phyloP scores from a whole-genome alignment of 106 monocot species.

The Alisma plantagoaquatica region DNA sequence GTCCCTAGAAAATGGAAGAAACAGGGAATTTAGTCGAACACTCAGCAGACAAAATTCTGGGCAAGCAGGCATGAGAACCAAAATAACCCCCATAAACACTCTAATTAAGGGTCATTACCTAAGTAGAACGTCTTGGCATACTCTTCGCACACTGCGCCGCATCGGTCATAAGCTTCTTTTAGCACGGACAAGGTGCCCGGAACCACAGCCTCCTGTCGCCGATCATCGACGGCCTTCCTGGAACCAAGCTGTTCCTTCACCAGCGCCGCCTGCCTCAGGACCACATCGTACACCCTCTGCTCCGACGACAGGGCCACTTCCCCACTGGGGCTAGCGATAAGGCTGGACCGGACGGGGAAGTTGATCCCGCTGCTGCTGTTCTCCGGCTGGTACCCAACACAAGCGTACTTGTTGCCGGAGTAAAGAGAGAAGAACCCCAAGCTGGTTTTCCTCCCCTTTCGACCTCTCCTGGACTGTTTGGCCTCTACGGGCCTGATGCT shows the following conservation, averaged over 20 bases:
- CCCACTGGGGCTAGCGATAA: constrained; percentile 37
- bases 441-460: constrained; percentile 11
- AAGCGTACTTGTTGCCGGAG: constrained; percentile 26
- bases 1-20: constrained; percentile 46
- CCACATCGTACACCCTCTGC: constrained; percentile 93
- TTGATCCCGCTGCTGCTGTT: neutral
- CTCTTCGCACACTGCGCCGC: constrained; percentile 88
- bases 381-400: no score
- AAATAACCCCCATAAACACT: no score
- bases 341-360: constrained; percentile 26
- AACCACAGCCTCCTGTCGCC: constrained; percentile 7
- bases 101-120: no score
- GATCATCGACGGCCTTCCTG: constrained; percentile 30
- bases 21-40: neutral
- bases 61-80: no score
- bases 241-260: constrained; percentile 36
- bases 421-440: constrained; percentile 20
- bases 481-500: no score
- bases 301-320: constrained; percentile 55
- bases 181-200: constrained; percentile 3
- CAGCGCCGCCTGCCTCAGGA: constrained; percentile 85
- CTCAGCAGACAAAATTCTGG: neutral
- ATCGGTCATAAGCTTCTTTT: constrained; percentile 45
- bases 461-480: constrained; percentile 1
- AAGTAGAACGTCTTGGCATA: constrained; percentile 99